phyloP scores from a whole-genome alignment of 208 protist species.

The Leishmania guyanensis region DNA sequence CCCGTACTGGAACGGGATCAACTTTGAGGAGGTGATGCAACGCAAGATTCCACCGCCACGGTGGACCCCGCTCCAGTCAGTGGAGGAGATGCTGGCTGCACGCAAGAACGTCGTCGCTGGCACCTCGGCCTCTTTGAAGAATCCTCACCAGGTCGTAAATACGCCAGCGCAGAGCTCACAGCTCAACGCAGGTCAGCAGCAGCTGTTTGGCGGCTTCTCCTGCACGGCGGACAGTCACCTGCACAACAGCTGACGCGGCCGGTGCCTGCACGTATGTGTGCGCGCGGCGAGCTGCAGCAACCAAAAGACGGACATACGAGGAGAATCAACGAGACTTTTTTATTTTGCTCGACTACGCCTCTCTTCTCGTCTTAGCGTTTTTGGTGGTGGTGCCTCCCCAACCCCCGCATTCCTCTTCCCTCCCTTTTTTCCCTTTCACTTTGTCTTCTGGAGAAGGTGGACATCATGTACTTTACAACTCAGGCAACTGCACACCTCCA shows the following conservation, averaged over 20 bases:
- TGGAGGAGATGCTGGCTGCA: conserved; percentile 82
- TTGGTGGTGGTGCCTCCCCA: not conserved
- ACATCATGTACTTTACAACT: not conserved
- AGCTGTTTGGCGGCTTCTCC: conserved; percentile 91
- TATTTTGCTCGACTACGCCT: not conserved
- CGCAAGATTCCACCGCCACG: conserved; percentile 83
- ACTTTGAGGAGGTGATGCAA: conserved; percentile 88
- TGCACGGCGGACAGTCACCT: conserved; percentile 90
- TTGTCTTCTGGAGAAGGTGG: not conserved
- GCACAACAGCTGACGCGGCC: conserved; percentile 28
- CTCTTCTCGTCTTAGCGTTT: not conserved
- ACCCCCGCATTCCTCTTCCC: not conserved
- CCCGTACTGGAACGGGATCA: conserved; percentile 92
- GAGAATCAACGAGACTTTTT: not conserved
- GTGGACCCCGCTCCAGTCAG: conserved; percentile 80
- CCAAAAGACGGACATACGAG: not conserved
- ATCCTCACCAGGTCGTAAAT: conserved; percentile 81
- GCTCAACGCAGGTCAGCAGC: conserved; percentile 84
- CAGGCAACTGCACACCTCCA: not conserved
- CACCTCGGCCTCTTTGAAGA: conserved; percentile 39
- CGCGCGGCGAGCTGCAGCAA: not conserved
- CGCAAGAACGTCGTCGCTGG: conserved; percentile 33
- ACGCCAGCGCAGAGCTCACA: conserved; percentile 81
- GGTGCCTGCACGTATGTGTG: not conserved
- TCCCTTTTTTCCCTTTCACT: not conserved